phyloP scores from a whole-genome alignment of 208 protist species.

The Trypanosomatidae sp. region DNA sequence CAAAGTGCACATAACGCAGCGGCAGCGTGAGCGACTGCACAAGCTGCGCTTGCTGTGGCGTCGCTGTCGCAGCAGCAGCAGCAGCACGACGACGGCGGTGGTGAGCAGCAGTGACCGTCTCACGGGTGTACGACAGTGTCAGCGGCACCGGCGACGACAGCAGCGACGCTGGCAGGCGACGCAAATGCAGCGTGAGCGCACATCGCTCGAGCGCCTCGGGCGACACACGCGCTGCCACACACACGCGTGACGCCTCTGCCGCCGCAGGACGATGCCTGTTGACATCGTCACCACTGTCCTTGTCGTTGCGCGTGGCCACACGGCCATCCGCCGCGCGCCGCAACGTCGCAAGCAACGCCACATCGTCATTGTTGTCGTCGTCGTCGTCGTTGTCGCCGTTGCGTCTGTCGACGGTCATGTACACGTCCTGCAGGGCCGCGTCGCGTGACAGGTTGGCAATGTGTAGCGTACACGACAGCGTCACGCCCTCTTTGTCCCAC shows the following conservation, averaged over 20 bases:
- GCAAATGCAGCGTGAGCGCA: conserved; percentile 12
- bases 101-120: neutral
- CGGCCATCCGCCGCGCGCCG: too few relatives aligned
- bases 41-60: too few relatives aligned
- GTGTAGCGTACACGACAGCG: neutral
- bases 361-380: neutral
- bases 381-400: neutral
- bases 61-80: too few relatives aligned
- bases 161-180: conserved; percentile 14
- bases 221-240: too few relatives aligned
- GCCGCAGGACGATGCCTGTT: too few relatives aligned
- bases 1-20: conserved; percentile 47
- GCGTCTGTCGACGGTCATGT: neutral
- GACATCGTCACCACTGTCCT: too few relatives aligned
- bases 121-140: conserved; percentile 15
- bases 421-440: neutral
- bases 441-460: neutral
- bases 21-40: conserved; percentile 9
- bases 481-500: conserved; percentile 22
- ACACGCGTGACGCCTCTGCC: too few relatives aligned
- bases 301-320: too few relatives aligned
- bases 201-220: conserved; percentile 7
- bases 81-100: too few relatives aligned
- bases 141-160: conserved; percentile 14
- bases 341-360: too few relatives aligned